phyloP scores from a whole-genome alignment of 768 basidiomycete genomes.

The Naganishia vishniacii region DNA sequence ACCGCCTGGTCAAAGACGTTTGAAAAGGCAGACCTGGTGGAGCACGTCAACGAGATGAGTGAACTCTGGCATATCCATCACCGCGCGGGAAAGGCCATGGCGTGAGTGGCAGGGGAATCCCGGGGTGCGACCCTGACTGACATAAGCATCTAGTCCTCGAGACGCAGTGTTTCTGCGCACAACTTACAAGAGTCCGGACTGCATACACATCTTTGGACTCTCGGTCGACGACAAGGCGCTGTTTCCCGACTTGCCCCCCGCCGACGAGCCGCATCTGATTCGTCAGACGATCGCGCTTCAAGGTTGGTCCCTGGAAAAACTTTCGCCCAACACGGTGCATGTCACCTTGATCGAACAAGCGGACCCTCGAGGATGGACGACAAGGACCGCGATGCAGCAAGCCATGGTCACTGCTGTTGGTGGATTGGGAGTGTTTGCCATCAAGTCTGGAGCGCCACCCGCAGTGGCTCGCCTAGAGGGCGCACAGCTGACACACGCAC shows the following conservation, averaged over 20 bases:
- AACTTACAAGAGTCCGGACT: slow-evolving; percentile 91
- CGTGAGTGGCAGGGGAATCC: slow-evolving; percentile 55
- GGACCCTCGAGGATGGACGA: slow-evolving; percentile 94
- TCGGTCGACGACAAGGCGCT: slow-evolving; percentile 83
- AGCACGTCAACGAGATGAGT: slow-evolving; percentile 71
- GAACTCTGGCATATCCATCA: slow-evolving; percentile 91
- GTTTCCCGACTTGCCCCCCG: slow-evolving; percentile 62
- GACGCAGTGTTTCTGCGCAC: slow-evolving; percentile 88
- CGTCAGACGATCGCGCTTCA: slow-evolving; percentile 96
- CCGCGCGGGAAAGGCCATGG: slow-evolving; percentile 68
- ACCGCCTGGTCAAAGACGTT: slow-evolving; percentile 82
- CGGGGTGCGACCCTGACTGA: neutral
- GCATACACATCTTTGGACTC: slow-evolving; percentile 91
- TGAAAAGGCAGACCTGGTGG: slow-evolving; percentile 76
- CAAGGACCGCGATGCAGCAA: slow-evolving; percentile 87
- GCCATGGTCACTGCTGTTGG: slow-evolving; percentile 84
- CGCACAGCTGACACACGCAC: slow-evolving; percentile 65
- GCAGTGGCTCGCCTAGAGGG: slow-evolving; percentile 74
- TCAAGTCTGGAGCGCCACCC: slow-evolving; percentile 91
- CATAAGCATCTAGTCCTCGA: slow-evolving; percentile 59
- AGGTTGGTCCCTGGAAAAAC: slow-evolving; percentile 92
- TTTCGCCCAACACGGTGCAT: slow-evolving; percentile 89
- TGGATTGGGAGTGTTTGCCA: slow-evolving; percentile 89
- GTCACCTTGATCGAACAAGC: slow-evolving; percentile 92
- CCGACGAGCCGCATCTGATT: slow-evolving; percentile 69